phyloP scores from a whole-genome alignment of 2,329 filamentous ascomycete genomes.

The Pseudogymnoascus sp. region DNA sequence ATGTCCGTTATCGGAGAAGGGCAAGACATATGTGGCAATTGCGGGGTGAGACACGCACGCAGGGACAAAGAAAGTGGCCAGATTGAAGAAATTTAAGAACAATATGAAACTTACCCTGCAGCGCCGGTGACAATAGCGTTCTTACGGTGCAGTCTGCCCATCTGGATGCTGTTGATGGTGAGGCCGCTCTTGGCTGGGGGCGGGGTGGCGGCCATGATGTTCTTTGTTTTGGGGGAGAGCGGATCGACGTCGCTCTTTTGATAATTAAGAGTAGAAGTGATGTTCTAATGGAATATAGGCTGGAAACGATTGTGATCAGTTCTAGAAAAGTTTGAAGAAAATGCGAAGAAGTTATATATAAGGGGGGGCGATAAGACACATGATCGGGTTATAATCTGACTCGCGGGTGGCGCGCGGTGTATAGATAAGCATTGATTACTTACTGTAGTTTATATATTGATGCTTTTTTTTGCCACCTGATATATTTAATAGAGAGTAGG shows the following conservation, averaged over 20 bases:
- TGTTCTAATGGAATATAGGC: background rate
- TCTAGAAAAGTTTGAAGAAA: background rate
- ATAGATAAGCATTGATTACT: background rate
- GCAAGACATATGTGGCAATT: background rate
- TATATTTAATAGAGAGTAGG: background rate
- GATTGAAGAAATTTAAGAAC: constrained; percentile 8
- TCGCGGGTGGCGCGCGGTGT: background rate
- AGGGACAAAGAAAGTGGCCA: background rate
- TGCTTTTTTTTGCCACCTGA: background rate
- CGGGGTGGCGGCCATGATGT: background rate
- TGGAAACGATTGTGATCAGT: background rate
- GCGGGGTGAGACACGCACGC: background rate
- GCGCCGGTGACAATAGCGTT: constrained; percentile 57
- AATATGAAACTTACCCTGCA: constrained; percentile 48
- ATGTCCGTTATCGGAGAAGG: background rate
- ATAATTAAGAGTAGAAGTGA: background rate
- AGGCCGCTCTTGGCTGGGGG: constrained; percentile 10
- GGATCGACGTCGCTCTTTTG: background rate
- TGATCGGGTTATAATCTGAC: background rate
- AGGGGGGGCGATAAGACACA: background rate
- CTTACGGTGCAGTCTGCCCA: constrained; percentile 30
- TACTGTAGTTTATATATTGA: background rate
- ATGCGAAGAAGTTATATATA: constrained; percentile 1
- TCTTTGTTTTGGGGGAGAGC: background rate
- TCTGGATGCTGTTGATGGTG: constrained; percentile 30